phyloP scores from a whole-genome alignment of 805 yeast genomes.

The Priceomyces carsonii region DNA sequence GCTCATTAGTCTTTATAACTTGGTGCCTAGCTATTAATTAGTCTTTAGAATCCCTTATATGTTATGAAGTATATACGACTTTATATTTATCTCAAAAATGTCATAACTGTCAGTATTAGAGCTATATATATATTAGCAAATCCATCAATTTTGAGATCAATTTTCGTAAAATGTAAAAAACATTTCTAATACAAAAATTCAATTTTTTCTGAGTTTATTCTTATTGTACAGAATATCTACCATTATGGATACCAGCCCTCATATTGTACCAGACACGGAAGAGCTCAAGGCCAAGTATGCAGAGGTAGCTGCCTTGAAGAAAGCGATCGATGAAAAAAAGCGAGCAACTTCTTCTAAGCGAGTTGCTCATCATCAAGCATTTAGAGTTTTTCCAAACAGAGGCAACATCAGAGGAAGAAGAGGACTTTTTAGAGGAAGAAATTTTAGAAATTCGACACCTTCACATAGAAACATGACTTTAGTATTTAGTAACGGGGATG shows the following conservation, averaged over 20 bases:
- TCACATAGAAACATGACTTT: slow-evolving; percentile 27
- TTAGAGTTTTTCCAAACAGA: slow-evolving; percentile 3
- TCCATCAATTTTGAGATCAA: too few species aligned
- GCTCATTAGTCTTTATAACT: slow-evolving; percentile 8
- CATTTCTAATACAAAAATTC: too few species aligned
- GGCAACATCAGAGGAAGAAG: slow-evolving; percentile 14
- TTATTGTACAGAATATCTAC: too few species aligned
- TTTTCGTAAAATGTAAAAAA: too few species aligned
- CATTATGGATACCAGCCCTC: too few species aligned
- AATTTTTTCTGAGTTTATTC: too few species aligned
- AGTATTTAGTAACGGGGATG: slow-evolving; percentile 21
- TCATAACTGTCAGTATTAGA: too few species aligned
- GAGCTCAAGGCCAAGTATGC: slow-evolving; percentile 26
- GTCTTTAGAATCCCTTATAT: too few species aligned
- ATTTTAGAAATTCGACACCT: neutral
- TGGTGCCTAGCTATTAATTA: too few species aligned
- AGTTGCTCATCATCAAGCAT: neutral
- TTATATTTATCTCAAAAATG: too few species aligned
- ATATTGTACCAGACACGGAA: slow-evolving; percentile 15
- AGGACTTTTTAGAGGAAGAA: slow-evolving; percentile 4
- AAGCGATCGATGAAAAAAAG: slow-evolving; percentile 24
- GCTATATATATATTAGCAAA: too few species aligned
- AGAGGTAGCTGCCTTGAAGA: slow-evolving; percentile 29
- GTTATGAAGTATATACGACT: too few species aligned
- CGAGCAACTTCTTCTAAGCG: neutral